phyloP scores from a whole-genome alignment of 2,329 filamentous ascomycete species.

The Calonectria naviculata region DNA sequence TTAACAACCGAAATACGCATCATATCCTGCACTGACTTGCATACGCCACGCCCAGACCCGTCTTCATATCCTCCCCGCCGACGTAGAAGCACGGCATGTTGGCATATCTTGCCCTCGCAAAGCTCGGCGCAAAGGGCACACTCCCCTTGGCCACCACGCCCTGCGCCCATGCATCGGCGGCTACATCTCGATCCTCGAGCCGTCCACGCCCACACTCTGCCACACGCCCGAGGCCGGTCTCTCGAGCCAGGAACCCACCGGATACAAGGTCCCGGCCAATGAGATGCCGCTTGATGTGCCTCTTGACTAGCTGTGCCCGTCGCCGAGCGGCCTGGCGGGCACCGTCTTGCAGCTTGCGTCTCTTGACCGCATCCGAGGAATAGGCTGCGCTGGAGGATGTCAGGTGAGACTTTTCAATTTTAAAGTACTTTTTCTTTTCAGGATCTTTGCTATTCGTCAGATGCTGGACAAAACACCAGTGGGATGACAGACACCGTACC shows the following conservation, averaged over 20 bases:
- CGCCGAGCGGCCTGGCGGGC: slow-evolving; percentile 39
- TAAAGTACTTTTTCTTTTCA: slow-evolving; percentile 75
- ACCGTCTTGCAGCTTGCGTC: slow-evolving; percentile 59
- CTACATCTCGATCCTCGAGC: slow-evolving; percentile 38
- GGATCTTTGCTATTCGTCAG: slow-evolving; percentile 52
- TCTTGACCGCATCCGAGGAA: slow-evolving; percentile 69
- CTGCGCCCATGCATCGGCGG: slow-evolving; percentile 50
- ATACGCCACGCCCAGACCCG: slow-evolving; percentile 55
- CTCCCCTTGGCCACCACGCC: slow-evolving; percentile 53
- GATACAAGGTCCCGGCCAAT: slow-evolving; percentile 49
- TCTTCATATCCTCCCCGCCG: slow-evolving; percentile 49
- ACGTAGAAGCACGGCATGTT: slow-evolving; percentile 56
- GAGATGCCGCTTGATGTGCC: slow-evolving; percentile 52
- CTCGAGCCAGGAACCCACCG: slow-evolving; percentile 40
- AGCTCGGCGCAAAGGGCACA: slow-evolving; percentile 48
- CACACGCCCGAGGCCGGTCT: slow-evolving; percentile 32
- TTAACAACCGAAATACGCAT: background rate
- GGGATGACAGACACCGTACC: slow-evolving; percentile 46
- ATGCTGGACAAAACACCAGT: background rate
- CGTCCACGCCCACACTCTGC: slow-evolving; percentile 35
- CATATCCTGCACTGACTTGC: slow-evolving; percentile 50
- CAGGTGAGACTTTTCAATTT: slow-evolving; percentile 68
- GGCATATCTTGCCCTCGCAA: slow-evolving; percentile 38
- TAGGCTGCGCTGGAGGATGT: slow-evolving; percentile 64
- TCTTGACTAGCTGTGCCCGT: slow-evolving; percentile 45